Evolutionary conservation across 345 rosid species (phyloP), one percentile per base, ranked within the genome.

Genomic region (Raphanus sativus): DNA sequence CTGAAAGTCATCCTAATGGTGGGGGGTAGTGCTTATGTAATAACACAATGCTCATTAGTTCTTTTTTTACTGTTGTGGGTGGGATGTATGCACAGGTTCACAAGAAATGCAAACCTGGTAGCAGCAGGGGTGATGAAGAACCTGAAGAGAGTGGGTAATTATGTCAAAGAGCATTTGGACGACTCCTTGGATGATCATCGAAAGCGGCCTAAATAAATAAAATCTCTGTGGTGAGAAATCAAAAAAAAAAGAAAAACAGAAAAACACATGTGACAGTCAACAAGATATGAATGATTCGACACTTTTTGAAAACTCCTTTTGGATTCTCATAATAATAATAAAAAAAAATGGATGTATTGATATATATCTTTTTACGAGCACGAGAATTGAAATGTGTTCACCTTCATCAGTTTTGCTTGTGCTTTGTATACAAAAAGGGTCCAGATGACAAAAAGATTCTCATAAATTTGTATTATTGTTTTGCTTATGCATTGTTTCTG

Each of bases 51-150:
- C 34, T 59, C 2, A 1, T 67, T 24, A 25, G 11, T 4, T 21
- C 16, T 29, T 5, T 34, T 34, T 21, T 21, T 21, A 21, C 21
- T 21, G 21, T 21, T 21, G 21, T 21, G 21, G 21, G 21, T 21
- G 21, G 21, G 21, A 21, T 21, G 21, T 21, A 21, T 21, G 21
- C 2, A 2, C 13, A 26, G 91, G 86, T 89, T 86, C 68, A 82
- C 86, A 12, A 81, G 91, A 74, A 89, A 87, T 8, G 91, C 91
- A 11, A 81, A 67, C 71, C 74, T 89, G 74, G 93, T 89, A 33
- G 91, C 91, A 3, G 77, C 86, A 13, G 91, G 93, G 48, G 89
- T 89, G 76, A 79, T 87, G 38, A 85, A 74, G 79, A 86, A 87
- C 85, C 66, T 85, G 86, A 79, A 77, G 55, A 85, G 83, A 83